Evolutionary conservation across 176 grass and related monocot genomes (phyloP), one percentile per base, ranked within the genome.

Genomic region (Guadua angustifolia): DNA sequence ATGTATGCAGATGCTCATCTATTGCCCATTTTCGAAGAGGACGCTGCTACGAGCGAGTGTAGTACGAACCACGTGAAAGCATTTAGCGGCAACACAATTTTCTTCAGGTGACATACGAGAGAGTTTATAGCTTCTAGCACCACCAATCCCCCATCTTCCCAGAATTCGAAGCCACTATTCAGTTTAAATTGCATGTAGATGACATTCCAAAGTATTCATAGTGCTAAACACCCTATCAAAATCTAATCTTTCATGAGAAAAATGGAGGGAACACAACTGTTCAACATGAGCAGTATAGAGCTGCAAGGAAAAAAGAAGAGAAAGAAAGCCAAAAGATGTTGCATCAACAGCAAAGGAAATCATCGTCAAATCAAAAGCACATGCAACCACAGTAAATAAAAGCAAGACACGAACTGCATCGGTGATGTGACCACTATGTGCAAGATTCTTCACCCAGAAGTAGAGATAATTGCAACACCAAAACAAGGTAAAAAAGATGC

Each of bases 331-430:
- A 52, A 87, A 90, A 56, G 81, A 87, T 84, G 86, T 78, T 84
- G 86, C 78, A 78, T 78, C 86, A 66, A 66, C 79, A 69, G 91
- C 94, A 24, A 77, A 82, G 52, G 73, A 88, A 88, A 92, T 91
- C 80, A 91, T 87, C 14, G 57, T 84, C 80, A 91, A 91, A 91
- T 91, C 85, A 84, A 87, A 87, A 87, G 85, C 85, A 87, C 69
- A 91, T 91, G 89, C 89, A 84, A 84, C 85, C 66, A 91, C 89
- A 91, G 89, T 90, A 66, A 84, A 55, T 4, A 87, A 90, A 90
- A 90, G 89, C 89, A 83, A 35, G 61, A 73, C 65, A 32, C 49
- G n/a, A 53, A 67, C 84, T 60, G 84, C 84, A 79, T 82, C 81
- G 59, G 25, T 45, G 89, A 87, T 80, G 62, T 91, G 84, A 91